phyloP scores from a whole-genome alignment of 139 green algal species.

The Eudorina sp. region DNA sequence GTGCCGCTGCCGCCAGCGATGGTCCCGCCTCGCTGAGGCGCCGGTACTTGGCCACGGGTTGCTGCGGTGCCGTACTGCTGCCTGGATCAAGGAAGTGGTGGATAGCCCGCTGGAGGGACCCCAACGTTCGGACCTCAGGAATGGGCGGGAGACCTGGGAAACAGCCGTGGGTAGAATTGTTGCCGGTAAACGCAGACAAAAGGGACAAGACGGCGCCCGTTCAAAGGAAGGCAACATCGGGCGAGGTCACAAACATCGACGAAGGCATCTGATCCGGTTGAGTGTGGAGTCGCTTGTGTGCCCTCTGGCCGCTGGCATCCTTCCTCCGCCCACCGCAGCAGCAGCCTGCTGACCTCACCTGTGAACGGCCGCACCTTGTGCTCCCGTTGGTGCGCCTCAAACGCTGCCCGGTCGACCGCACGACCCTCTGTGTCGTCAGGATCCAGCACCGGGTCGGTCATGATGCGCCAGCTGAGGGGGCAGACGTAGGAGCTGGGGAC shows the following conservation, averaged over 20 bases:
- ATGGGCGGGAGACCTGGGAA: background rate
- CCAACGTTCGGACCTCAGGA: background rate
- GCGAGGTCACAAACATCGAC: too few species aligned
- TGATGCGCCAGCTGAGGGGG: slow-evolving; percentile 10
- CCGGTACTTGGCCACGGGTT: background rate
- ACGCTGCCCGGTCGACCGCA: background rate
- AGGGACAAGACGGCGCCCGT: too few species aligned
- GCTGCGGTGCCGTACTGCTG: too few species aligned
- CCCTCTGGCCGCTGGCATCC: too few species aligned
- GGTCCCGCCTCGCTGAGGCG: background rate
- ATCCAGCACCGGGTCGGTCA: slow-evolving; percentile 7
- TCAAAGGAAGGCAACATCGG: too few species aligned
- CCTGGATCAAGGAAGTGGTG: background rate
- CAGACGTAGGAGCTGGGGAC: slow-evolving; percentile 5
- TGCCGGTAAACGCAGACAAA: too few species aligned
- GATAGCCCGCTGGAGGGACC: background rate
- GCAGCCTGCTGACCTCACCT: background rate
- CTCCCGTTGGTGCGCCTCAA: background rate
- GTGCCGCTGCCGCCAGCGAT: background rate
- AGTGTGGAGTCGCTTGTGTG: background rate
- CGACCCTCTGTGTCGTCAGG: background rate
- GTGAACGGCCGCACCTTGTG: slow-evolving; percentile 10
- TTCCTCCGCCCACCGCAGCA: too few species aligned
- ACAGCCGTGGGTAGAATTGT: too few species aligned
- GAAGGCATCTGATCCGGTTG: background rate